Evolutionary conservation across 768 basidiomycete species (phyloP), one percentile per base, ranked within the genome.

Genomic region (Suillus decipiens): DNA sequence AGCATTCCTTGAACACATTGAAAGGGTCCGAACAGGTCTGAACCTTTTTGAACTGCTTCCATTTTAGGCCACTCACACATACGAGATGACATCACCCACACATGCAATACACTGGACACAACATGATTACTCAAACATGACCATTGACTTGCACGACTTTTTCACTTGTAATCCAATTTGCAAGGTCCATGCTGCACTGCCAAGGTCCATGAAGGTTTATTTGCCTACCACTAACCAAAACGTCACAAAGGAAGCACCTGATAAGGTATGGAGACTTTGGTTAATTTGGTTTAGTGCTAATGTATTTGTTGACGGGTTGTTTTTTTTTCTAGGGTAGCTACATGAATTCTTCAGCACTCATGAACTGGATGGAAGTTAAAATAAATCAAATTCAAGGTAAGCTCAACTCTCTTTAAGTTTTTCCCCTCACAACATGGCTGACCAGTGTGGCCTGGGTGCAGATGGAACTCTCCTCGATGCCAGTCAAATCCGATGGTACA

Each of bases 351-450:
- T 50, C 15, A 8, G 48, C 48, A 50, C 48, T 31, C 48, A 31
- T 31, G 48, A 50, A 50, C 48, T 50, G 11, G 24, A 24, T 50
- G 48, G 24, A 50, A 28, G 48, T 50, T 50, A 50, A 50, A 50
- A 50, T 15, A 31, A 7, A 50, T 31, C 48, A 50, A 50, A 50
- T 50, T 31, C 12, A 28, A 50, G 14, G 48, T 50, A 50, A 50
- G 48, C 48, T 50, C 48, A 28, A 50, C 48, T 50, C 48, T 50
- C 48, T 28, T 50, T 28, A 28, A 28, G 14, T 50, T 50, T 50
- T 24, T 14, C 48, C 48, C 48, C 48, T 50, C 48, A 50, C 48
- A 50, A 50, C 48, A 50, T 50, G 48, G 48, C 48, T 50, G 48
- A 50, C 48, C 48, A 50, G 14, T 50, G 48, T 31, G 48, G 28